Evolutionary conservation across 345 rosid genomes (phyloP), one percentile per base, ranked within the genome.

Genomic region (Gossypium australe): DNA sequence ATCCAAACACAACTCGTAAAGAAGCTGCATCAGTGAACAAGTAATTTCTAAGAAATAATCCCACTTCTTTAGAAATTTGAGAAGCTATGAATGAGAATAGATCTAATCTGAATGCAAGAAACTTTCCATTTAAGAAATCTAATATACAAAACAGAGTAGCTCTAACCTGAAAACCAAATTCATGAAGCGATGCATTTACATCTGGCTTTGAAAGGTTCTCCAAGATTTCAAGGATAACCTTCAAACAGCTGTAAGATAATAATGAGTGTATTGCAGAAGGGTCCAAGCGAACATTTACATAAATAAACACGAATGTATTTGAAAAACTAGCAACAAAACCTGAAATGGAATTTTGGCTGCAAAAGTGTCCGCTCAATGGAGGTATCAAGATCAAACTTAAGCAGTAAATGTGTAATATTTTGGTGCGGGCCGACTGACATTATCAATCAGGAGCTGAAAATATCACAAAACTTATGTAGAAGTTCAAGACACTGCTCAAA

Each of bases 311-410:
- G 18, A 67, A 66, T 18, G 41, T 27, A 52, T 17, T 67, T 12
- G 22, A 25, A 68, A 20, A 77, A 73, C 56, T 20, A 63, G 58
- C 13, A 76, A 56, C 70, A 75, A 83, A 60, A 94, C 97, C 98
- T 94, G 97, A 87, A 94, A 80, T 91, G 93, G 80, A 89, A 92
- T 83, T 91, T 94, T 51, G 98, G 97, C 85, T 92, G 97, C 76
- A 94, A 82, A 81, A 87, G 77, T 75, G 97, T 88, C 78, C 82
- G 89, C 77, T 92, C 98, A 67, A 94, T 84, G 4, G 94, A 81
- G 25, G 87, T 76, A 60, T 92, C 97, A 72, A 92, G 85, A 76
- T 94, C 95, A 87, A 90, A 94, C 79, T 91, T 92, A 41, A 94
- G 95, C 79, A 94, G 89, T 78, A 94, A 84, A 83, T 92, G 98